Evolutionary conservation across 1,139 yeast genomes (phyloP).

Genomic region (Kodamaea ohmeri): DNA sequence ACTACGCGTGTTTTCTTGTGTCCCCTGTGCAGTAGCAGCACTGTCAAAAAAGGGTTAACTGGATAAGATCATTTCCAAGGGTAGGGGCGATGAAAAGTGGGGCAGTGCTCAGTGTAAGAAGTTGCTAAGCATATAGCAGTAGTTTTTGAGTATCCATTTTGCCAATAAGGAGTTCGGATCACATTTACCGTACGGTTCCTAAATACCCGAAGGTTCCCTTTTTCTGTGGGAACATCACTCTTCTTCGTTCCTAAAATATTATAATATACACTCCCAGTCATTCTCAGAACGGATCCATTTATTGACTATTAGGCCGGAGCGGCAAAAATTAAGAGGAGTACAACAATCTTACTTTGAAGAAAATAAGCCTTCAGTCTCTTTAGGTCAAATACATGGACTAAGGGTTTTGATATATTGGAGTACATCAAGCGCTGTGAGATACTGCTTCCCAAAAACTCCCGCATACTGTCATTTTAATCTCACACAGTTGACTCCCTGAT

Average conservation of each 20-base stretch:
- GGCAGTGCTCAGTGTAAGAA: neutral
- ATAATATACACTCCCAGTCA: slow-evolving; percentile 4
- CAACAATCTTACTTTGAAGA: neutral
- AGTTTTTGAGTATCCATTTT: too few species aligned
- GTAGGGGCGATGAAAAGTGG: too few species aligned
- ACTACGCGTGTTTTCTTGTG: neutral
- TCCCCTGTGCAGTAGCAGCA: neutral
- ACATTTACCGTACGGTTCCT: neutral
- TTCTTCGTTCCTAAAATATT: neutral
- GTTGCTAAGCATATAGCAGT: too few species aligned
- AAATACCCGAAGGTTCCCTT: neutral
- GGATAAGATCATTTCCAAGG: neutral
- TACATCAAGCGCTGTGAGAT: neutral
- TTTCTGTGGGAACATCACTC: slow-evolving; percentile 1
- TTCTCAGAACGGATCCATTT: slow-evolving; percentile 1
- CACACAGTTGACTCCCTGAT: neutral
- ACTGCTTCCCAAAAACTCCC: too few species aligned
- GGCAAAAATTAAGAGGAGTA: slow-evolving; percentile 3
- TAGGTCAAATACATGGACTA: slow-evolving; percentile 3
- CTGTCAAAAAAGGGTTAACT: neutral
- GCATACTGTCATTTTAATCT: neutral
- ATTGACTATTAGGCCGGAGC: slow-evolving; percentile 4
- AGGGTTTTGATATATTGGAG: neutral
- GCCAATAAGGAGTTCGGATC: neutral
- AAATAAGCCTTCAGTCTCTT: neutral